Evolutionary conservation across 352 stramenopile species (phyloP), one percentile per base, ranked within the genome.

Genomic region (Thalassiosira mediterranea): DNA sequence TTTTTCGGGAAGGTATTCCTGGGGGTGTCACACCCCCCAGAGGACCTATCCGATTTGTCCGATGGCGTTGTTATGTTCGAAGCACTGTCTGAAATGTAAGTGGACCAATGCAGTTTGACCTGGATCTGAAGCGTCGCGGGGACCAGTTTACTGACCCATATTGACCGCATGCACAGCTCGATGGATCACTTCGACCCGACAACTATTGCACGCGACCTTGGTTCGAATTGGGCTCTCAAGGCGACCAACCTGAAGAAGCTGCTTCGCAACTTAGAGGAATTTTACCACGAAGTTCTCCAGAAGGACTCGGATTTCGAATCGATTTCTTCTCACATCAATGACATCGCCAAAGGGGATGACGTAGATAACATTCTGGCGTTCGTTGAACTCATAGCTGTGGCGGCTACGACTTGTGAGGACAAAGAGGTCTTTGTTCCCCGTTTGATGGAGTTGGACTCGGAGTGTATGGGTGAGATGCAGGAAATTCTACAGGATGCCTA

Each of bases 51-150:
- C 13, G 83, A 89, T 56, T 71, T 92, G 26, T 84, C 70, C 40
- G 87, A 92, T 62, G 87, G 87, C 59, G 80, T 92, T n/a, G 75
- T 76, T 29, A 63, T 92, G 25, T 90, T 92, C 76, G 84, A 92
- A 67, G 87, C 76, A 31, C 68, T 92, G n/a, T 90, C 84, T 2
- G 87, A 92, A 79, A 90, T 92, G 87, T 92, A 74, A 84, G 87
- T 87, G n/a, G n/a, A n/a, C n/a, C n/a, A n/a, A n/a, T n/a, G n/a
- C n/a, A n/a, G n/a, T n/a, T n/a, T n/a, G n/a, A n/a, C n/a, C n/a
- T 51, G 34, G 31, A 11, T 66, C 8, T 32, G 34, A 25, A 61
- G 11, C 5, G 3, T 44, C 11, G 15, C 7, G 10, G 1, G 38
- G 58, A 13, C 42, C 4, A 62, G 15, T 53, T 52, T 49, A 32